These are phyloP conservation scores for Oehlia diaphana DNA, from an alignment of 192 early-diverging fungal genomes.

Conservation along the genomic window DNA sequence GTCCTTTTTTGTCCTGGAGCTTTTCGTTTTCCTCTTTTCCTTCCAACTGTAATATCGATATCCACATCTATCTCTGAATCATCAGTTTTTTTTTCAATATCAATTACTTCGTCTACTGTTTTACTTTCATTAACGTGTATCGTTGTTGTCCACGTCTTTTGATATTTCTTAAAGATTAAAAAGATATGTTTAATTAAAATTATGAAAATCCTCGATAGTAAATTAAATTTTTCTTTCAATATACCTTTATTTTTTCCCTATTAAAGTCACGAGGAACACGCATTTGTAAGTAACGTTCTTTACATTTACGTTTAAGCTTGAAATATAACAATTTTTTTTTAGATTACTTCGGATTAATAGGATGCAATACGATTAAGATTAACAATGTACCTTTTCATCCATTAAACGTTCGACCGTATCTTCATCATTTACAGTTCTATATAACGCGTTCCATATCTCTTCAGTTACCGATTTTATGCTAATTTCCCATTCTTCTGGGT, in stretches of 20 bases:
- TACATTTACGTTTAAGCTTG: slow-evolving; percentile 5
- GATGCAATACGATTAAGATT: background rate
- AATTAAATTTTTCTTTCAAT: background rate
- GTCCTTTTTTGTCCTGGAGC: background rate
- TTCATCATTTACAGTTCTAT: slow-evolving; percentile 21
- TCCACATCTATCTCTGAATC: background rate
- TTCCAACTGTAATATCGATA: background rate
- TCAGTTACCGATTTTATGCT: background rate
- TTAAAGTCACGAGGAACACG: slow-evolving; percentile 20
- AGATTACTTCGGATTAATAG: background rate
- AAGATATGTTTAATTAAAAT: background rate
- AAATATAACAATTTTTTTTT: background rate
- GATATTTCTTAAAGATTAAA: background rate
- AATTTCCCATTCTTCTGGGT: background rate
- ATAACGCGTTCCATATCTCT: slow-evolving; percentile 25
- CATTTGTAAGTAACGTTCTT: slow-evolving; percentile 19
- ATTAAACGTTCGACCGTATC: slow-evolving; percentile 10
- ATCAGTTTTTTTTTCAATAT: slow-evolving; percentile 9
- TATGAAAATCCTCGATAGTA: background rate
- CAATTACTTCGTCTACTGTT: background rate
- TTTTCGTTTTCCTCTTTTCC: background rate
- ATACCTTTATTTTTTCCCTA: background rate
- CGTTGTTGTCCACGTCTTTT: background rate
- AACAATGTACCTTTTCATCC: slow-evolving; percentile 9
- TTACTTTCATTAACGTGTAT: background rate